Evolutionary conservation across 352 stramenopile genomes (phyloP).

Genomic region (Globisporangium alternatum): DNA sequence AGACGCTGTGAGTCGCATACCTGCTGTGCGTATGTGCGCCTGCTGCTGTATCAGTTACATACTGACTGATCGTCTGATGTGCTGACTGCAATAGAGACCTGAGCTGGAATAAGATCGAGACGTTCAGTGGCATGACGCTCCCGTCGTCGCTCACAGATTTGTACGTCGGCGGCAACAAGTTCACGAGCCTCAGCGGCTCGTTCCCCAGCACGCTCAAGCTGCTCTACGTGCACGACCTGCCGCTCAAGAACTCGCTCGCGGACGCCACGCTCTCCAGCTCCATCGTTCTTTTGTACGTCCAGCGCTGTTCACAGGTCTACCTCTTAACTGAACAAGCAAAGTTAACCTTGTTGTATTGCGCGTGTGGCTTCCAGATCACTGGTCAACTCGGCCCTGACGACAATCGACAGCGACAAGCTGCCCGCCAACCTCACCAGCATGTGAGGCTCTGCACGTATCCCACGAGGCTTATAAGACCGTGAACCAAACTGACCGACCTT

Average conservation of each 20-base stretch:
- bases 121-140: constrained; percentile 60
- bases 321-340: background rate
- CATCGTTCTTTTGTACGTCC: constrained; percentile 36
- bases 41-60: background rate
- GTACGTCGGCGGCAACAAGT: constrained; percentile 62
- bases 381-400: constrained; percentile 38
- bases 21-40: too few relatives aligned
- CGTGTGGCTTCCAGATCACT: constrained; percentile 26
- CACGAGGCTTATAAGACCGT: background rate
- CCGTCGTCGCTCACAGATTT: constrained; percentile 46
- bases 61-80: background rate
- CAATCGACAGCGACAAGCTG: constrained; percentile 37
- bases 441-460: constrained; percentile 25
- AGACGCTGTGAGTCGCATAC: constrained; percentile 29
- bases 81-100: constrained; percentile 25
- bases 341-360: background rate
- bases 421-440: constrained; percentile 48
- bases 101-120: constrained; percentile 64
- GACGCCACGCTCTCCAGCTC: constrained; percentile 41
- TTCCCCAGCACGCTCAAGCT: constrained; percentile 52
- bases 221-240: constrained; percentile 70
- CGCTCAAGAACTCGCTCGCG: constrained; percentile 34
- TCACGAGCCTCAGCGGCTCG: constrained; percentile 51
- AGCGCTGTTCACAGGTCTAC: background rate
- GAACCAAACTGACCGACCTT: background rate